Evolutionary conservation across 352 stramenopile species (phyloP), one percentile per base, ranked within the genome.

Genomic region (Pythium periplocum): DNA sequence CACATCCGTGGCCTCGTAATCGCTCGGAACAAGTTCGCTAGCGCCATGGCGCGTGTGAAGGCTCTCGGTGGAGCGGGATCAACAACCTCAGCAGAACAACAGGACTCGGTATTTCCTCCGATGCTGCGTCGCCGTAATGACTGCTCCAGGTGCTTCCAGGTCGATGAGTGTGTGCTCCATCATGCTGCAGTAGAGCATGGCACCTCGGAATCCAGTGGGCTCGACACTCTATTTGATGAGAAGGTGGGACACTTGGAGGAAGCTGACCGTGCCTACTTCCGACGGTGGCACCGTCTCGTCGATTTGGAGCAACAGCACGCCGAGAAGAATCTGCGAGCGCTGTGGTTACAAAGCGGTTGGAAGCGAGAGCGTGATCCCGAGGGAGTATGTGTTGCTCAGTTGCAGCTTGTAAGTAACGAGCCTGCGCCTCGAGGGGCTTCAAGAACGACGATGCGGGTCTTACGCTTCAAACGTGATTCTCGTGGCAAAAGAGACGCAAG

Each of bases 101-200:
- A 68, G 17, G 55, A 68, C 38, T 12, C 38, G 46, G 55, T 48
- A 12, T 73, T 92, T 17, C 87, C 87, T 11, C 61, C 85, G 10
- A 86, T 97, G 66, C 63, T 96, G 40, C 73, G 72, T 12, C 73
- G 68, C 8, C 76, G 68, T 7, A 55, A 64, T 17, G 79, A 92
- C 4, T 97, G 88, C 39, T 68, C 77, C 33, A 64, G 72, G 11
- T 97, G 88, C 53, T 97, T 94, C 53, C 81, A 93, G 45, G 17
- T 78, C 11, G 61, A 91, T 43, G 86, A 95, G 51, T 96, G 88
- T 47, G 66, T 96, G n/a, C 57, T 96, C 30, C 78, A 93, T 52
- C 88, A 96, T 53, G 69, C 72, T 11, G 79, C 83, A 3, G 71
- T 83, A 0, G 86, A 96, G 47, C 84, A 86, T 48, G 86, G 87